phyloP scores from a whole-genome alignment of 176 grass and related monocot genomes.

The Rhynchospora tenuis region DNA sequence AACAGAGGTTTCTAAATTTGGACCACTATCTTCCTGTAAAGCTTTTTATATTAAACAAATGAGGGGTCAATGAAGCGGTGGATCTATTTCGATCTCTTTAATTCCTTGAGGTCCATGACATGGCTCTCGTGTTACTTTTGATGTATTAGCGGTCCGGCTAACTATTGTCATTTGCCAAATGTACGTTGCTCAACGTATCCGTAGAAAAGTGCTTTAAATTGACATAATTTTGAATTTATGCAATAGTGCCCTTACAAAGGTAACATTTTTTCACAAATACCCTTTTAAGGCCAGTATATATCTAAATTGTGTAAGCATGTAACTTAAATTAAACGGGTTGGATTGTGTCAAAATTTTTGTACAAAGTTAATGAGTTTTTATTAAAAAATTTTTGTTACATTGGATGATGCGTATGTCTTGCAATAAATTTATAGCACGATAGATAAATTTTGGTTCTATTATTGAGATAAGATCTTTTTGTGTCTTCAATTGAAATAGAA shows the following conservation, averaged over 20 bases:
- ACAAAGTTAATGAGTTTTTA: no score
- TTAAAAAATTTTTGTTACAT: no score
- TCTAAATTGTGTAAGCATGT: no score
- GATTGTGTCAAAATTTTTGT: no score
- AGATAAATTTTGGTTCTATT: no score
- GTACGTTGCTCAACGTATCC: neutral
- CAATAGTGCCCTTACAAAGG: neutral
- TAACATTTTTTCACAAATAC: neutral
- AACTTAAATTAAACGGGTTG: no score
- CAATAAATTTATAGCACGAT: no score
- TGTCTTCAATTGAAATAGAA: no score
- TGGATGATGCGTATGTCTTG: no score
- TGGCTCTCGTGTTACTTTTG: neutral
- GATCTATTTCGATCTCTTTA: slow-evolving; percentile 7
- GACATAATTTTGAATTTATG: neutral
- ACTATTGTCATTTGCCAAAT: neutral
- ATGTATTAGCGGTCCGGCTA: neutral
- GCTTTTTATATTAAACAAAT: no score
- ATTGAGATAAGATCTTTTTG: no score
- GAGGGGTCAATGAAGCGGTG: neutral
- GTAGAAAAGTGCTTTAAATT: neutral
- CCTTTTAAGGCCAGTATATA: neutral
- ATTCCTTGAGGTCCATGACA: slow-evolving; percentile 5
- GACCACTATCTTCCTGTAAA: neutral
- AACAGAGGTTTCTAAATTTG: neutral